Base-by-base conservation (phyloP, 495 filamentous ascomycete species). In the Xylaria telfairii region DNA sequence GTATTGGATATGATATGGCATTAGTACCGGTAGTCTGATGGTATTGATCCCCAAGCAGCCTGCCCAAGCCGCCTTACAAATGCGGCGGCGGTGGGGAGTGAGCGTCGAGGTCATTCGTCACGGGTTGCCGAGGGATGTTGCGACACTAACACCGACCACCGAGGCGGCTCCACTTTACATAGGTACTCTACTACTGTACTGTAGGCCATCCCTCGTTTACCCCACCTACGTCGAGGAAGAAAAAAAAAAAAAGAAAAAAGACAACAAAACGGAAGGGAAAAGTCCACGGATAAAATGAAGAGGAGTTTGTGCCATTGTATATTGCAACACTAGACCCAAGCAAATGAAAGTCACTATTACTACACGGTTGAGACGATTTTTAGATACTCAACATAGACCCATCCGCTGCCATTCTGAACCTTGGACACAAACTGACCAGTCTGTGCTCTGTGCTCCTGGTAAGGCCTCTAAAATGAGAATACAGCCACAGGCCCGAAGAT, bases 291-390 rank as follows among this genome's bases (percentile, higher is more conserved):
- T 21, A 2, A 59, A 19, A 67, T 67, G 47, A 47, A 47, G 37
- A n/a, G 26, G 68, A 63, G 53, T 59, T 68, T 56, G 37, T 75
- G 68, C 56, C 74, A 73, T 72, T 54, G 51, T 57, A 63, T 67
- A 54, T 32, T 65, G 37, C 26, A 57, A 57, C 34, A 65, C 68
- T 17, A 51, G 60, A 51, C 24, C 51, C 30, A 28, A 63, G 34
- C 65, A 68, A 28, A 44, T 34, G 53, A 47, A 44, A 65, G 9
- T 41, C 19, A 51, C 32, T 62, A 61, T 69, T 60, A 62, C 56
- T 61, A 59, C 56, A 47, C 54, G 21, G 66, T 49, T 59, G 53
- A 68, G 41, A 21, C 65, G 6, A 28, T 21, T 37, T 47, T 21
- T 4, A 19, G 34, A 15, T 26, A 30, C 57, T 53, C 59, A 44